Base-by-base conservation (phyloP, 495 filamentous ascomycete species). In the Choiromyces venosus region DNA sequence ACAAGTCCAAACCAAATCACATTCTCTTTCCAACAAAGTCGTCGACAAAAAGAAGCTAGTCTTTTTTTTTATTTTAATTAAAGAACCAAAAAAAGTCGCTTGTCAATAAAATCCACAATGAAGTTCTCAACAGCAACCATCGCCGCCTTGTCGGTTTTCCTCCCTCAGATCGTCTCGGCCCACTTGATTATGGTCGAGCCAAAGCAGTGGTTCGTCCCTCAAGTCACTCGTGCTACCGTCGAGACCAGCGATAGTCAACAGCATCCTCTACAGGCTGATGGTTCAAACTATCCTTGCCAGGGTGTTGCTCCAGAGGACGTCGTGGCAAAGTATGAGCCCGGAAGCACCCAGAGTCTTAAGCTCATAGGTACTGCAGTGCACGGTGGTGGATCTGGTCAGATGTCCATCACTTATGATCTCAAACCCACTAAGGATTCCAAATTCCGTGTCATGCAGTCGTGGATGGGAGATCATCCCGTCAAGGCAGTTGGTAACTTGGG, bases 311-410 rank as follows among this genome's bases (percentile, higher is more conserved):
- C 78, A 19, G 66, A 70, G 39, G 56, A 19, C 35, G 66, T 72
- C 16, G 74, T 73, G 38, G 73, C 78, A 10, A 84, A 81, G 77
- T 87, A 86, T 81, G 72, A 77, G 0, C 81, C 89, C 21, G 90
- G 90, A 6, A 84, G 85, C 3, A 80, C 80, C 0, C 87, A 91
- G 76, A 71, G 76, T 0, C 82, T 92, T 7, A 77, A 79, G 21
- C 90, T 91, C 81, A 83, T 82, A 0, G 89, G 89, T 0, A 81
- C 82, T 12, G 94, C 93, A 0, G 88, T 88, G 10, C 94, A 97
- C 81, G 90, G 89, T 61, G 93, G 94, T 56, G 94, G 94, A 7
- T 93, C 91, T 6, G 97, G 93, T 83, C 94, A 97, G 79, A 82
- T 97, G 65, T 87, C 89, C 5, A 85, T 97, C 78, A 93, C 93